Base-by-base conservation (phyloP, 441 rosid genomes). In the Populus hybrid region DNA sequence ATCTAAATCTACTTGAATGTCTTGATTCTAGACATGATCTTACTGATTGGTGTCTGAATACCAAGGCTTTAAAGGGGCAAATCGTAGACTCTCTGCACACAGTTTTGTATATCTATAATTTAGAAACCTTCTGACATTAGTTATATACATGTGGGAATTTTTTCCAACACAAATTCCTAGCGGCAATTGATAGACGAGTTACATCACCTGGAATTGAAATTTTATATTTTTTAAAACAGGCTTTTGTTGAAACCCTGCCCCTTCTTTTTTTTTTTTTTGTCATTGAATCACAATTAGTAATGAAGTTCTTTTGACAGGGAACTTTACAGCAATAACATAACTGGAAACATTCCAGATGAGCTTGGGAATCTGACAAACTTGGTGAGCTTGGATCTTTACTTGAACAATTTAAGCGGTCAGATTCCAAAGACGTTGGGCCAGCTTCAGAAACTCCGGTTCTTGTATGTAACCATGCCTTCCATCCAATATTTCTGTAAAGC, bases 401-500 rank as follows among this genome's bases (percentile, higher is more conserved):
- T 87, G 87, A 95, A 95, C 88, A 73, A 20, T 0, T 82, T 95
- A 86, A 76, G 3, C 26, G 98, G 98, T 73, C 77, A 18, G 32
- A 93, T 95, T 73, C 99, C 99, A 73, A 61, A 81, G 50, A 87
- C 97, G 23, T 82, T 95, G 81, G 89, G 92, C 78, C 87, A 85
- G 76, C 94, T 93, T 77, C 10, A 83, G 46, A 95, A 84, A 78
- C 92, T 95, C 54, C 87, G 94, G 1, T 92, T 92, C 90, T 86
- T 95, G 99, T 95, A 89, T 54, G 98, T 80, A 79, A 18, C 59
- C 71, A 59, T 40, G 8, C 69, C 36, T 73, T 67, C 75, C 20
- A 57, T 14, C 36, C 70, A 63, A 30, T 28, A 26, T 23, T 77
- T 69, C 69, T 16, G 69, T 64, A 50, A 26, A 26, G 81, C 24